A percentile compares a stretch with the other conserved stretches of the same genome.
Conservation (phyloP, 352 stramenopile genomes). For the Achlya hypogyna region DNA sequence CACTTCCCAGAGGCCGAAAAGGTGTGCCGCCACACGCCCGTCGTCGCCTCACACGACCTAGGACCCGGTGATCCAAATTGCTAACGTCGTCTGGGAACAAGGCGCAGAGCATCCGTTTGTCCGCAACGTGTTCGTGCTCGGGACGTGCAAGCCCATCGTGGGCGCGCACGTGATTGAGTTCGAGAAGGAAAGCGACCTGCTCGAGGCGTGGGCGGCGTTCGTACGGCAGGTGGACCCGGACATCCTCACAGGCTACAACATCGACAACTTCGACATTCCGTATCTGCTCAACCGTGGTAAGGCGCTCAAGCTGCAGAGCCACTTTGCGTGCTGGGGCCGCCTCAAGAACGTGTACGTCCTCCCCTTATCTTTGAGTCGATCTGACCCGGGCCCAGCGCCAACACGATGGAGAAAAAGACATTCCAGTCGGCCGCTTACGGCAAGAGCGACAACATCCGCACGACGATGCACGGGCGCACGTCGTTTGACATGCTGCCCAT, state of each 20-base stretch:
- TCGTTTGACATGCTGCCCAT: slow-evolving; percentile 99
- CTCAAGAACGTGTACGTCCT: slow-evolving; percentile 72
- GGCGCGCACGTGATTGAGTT: slow-evolving; percentile 97
- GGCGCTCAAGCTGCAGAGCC: slow-evolving; percentile 67
- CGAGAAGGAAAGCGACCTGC: slow-evolving; percentile 93
- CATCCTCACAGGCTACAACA: slow-evolving; percentile 99
- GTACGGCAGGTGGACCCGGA: slow-evolving; percentile 94
- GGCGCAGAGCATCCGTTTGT: slow-evolving; percentile 50
- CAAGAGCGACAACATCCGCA: slow-evolving; percentile 97
- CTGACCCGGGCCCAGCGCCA: slow-evolving; percentile 24
- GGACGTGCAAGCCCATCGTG: slow-evolving; percentile 97
- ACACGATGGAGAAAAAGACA: slow-evolving; percentile 95
- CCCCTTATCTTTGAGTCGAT: not conserved
- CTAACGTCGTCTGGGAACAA: slow-evolving; percentile 92
- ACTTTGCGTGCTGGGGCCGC: slow-evolving; percentile 74
- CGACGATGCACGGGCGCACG: slow-evolving; percentile 94
- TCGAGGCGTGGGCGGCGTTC: slow-evolving; percentile 97
- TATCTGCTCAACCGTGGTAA: slow-evolving; percentile 98
- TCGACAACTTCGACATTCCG: slow-evolving; percentile 99
- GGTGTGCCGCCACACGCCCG: slow-evolving; percentile 20
- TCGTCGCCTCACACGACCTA: slow-evolving; percentile 24
- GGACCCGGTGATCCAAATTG: slow-evolving; percentile 99
- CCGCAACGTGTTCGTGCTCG: slow-evolving; percentile 97
- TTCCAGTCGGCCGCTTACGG: slow-evolving; percentile 97
- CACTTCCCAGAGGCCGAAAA: slow-evolving; percentile 84